Base-by-base conservation (phyloP, 108 stramenopile genomes). In the Discostella pseudostelligera region DNA sequence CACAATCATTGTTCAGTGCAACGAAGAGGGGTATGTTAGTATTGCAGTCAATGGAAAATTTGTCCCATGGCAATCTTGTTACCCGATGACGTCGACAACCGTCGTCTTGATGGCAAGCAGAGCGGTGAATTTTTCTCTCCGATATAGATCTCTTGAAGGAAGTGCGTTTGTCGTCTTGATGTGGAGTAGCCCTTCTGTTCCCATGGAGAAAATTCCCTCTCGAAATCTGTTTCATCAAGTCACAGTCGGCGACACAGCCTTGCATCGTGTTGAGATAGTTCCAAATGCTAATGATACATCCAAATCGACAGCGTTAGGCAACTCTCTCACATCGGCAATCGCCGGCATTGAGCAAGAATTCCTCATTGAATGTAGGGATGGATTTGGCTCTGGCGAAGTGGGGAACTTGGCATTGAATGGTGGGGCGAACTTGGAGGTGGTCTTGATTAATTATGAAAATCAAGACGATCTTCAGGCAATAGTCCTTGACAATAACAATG, bases 281-380 rank as follows among this genome's bases (percentile, higher is more conserved):
- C 69, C 69, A 26, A 61, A 28, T 50, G 8, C 21, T 13, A 50
- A 20, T 7, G 54, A 39, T 35, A 39, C 69, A 14, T 51, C 69
- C 12, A 39, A 40, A 22, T 70, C 69, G 8, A 42, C 40, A 44
- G 69, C 69, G 11, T 35, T 61, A 28, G 69, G 69, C 17, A 50
- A 43, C 22, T 62, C 67, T 11, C 58, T 70, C n/a, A 35, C 19
- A 42, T 36, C 16, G 35, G 59, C 60, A 0, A 54, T 54, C 36
- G 29, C 69, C 13, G 69, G 69, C 49, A 26, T 55, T 10, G 39
- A 62, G 16, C 69, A 70, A n/a, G 53, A 62, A 16, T 62, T 62
- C 32, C 17, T 55, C 3, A 43, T 70, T 26, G 60, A 70, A 21
- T 20, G 39, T 25, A 61, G 69, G 26, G 69, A 70, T 37, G 13